phyloP scores from a whole-genome alignment of 108 stramenopile species.

The Pseudonitzschia delicatissima region DNA sequence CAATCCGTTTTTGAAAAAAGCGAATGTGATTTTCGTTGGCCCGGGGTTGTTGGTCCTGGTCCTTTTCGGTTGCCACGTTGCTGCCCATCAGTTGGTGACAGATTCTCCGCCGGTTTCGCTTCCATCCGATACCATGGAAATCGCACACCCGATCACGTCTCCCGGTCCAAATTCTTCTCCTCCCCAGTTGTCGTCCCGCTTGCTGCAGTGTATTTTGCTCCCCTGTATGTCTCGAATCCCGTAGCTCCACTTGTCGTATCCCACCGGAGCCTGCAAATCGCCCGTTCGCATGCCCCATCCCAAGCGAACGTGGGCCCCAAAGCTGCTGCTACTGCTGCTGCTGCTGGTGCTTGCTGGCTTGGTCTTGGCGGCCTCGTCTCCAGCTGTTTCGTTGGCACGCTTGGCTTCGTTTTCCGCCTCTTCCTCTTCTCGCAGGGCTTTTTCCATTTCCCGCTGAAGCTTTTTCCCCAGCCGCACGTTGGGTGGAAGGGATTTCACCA shows the following conservation, averaged over 20 bases:
- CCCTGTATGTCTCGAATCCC: conserved; percentile 87
- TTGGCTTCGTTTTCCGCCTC: neutral
- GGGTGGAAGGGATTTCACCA: conserved; percentile 33
- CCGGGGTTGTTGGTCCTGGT: neutral
- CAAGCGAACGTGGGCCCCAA: conserved; percentile 73
- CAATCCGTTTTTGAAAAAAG: conserved; percentile 92
- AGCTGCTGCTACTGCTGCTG: neutral
- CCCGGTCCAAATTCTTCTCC: conserved; percentile 72
- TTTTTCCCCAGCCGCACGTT: conserved; percentile 44
- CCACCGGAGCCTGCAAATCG: conserved; percentile 93
- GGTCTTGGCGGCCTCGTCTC: neutral
- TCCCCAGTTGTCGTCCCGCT: conserved; percentile 80
- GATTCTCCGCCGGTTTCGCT: neutral
- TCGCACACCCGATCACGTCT: conserved; percentile 91
- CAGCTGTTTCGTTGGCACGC: neutral
- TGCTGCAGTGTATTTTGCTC: conserved; percentile 59
- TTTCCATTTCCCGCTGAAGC: conserved; percentile 46
- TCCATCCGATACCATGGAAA: conserved; percentile 43
- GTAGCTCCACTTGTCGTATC: conserved; percentile 92
- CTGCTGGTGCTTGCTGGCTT: neutral
- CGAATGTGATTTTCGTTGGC: conserved; percentile 59
- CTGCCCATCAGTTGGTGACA: neutral
- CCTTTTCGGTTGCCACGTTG: neutral
- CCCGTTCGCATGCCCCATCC: conserved; percentile 87
- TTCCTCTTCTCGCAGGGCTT: conserved; percentile 35